A percentile compares a stretch with the other conserved stretches of the same genome.
Conservation (phyloP, 2,329 filamentous ascomycete genomes). For the Cylindrodendrum hubeiense region DNA sequence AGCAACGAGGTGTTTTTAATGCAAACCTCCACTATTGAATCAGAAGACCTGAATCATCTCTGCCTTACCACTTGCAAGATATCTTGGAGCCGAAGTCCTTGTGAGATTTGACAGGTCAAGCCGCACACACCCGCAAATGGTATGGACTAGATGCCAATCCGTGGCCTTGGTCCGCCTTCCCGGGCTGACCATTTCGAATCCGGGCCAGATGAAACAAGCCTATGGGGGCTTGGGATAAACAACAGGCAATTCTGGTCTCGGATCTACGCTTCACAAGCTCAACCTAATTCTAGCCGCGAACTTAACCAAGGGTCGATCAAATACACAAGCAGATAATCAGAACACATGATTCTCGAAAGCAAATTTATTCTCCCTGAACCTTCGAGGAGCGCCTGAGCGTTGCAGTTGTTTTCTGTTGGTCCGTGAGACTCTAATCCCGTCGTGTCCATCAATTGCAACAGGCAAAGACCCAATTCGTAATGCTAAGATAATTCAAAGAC, state of each 20-base stretch:
- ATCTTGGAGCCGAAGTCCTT: neutral
- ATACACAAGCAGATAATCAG: too few species aligned
- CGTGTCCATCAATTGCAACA: too few species aligned
- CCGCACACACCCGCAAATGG: neutral
- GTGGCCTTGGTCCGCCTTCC: slow-evolving; percentile 5
- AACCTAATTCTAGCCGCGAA: neutral
- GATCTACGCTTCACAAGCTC: neutral
- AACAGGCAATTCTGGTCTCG: neutral
- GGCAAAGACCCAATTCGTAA: too few species aligned
- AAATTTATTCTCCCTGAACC: too few species aligned
- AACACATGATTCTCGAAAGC: too few species aligned
- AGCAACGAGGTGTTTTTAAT: neutral
- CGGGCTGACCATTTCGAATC: slow-evolving; percentile 4
- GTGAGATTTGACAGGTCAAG: neutral
- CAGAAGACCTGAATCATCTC: neutral
- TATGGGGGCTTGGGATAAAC: neutral
- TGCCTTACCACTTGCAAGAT: neutral
- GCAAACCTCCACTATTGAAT: neutral
- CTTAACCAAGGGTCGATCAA: too few species aligned
- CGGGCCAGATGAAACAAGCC: slow-evolving; percentile 12
- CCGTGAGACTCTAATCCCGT: too few species aligned
- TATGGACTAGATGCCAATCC: slow-evolving; percentile 1
- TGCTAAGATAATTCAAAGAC: too few species aligned
- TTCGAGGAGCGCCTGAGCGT: too few species aligned
- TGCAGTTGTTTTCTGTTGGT: too few species aligned